A percentile compares a stretch with the other conserved stretches of the same genome.
These are phyloP conservation scores for Flagelloscypha sp. DNA, from an alignment of 768 basidiomycete species.

Conservation along the genomic window DNA sequence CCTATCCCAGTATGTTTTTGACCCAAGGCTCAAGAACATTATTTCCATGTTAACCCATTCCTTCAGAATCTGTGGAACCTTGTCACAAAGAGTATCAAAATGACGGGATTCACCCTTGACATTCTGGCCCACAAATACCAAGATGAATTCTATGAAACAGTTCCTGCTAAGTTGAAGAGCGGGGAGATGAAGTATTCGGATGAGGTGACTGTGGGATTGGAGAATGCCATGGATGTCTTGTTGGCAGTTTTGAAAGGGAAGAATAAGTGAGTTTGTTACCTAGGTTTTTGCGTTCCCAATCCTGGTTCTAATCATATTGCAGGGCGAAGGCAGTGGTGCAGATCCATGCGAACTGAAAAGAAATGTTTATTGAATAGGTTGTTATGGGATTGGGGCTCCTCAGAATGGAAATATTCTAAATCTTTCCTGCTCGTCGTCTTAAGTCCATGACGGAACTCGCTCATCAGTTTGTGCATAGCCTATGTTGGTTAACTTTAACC, in stretches of 20 bases:
- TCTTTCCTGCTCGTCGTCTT: too few relatives aligned
- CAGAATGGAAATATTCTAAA: too few relatives aligned
- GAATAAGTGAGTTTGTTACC: too few relatives aligned
- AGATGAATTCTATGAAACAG: slow-evolving; percentile 18
- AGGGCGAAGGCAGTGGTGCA: too few relatives aligned
- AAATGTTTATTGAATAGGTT: too few relatives aligned
- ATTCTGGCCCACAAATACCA: slow-evolving; percentile 16
- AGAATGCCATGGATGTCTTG: slow-evolving; percentile 19
- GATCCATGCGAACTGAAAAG: too few relatives aligned
- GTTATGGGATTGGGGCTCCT: too few relatives aligned
- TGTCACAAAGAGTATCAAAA: slow-evolving; percentile 25
- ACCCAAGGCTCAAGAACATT: slow-evolving; percentile 18
- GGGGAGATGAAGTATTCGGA: slow-evolving; percentile 24
- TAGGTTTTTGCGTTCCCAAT: too few relatives aligned
- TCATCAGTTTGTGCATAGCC: too few relatives aligned
- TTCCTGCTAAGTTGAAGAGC: slow-evolving; percentile 20
- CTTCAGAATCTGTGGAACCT: slow-evolving; percentile 21
- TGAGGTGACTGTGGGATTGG: slow-evolving; percentile 20
- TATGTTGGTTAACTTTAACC: too few relatives aligned
- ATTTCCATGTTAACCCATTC: slow-evolving; percentile 13
- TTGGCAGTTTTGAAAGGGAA: slow-evolving; percentile 22
- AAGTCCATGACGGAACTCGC: too few relatives aligned
- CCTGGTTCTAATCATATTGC: too few relatives aligned
- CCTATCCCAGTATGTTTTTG: slow-evolving; percentile 13
- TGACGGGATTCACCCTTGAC: slow-evolving; percentile 26